Base-by-base conservation (phyloP, 306 rosid genomes). In the Rosa rugosa region DNA sequence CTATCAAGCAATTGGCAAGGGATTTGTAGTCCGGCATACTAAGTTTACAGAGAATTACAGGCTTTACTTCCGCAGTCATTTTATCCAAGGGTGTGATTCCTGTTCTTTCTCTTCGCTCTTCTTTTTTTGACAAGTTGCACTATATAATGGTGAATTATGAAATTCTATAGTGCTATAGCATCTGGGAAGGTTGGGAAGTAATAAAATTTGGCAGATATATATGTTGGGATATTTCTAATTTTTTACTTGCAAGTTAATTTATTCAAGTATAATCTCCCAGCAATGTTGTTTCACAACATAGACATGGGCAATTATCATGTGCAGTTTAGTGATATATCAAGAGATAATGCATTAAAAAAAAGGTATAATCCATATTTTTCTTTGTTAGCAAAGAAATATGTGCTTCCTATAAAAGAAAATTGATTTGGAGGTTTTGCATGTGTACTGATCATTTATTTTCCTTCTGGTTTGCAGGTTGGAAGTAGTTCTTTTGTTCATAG, bases 1-100 rank as follows among this genome's bases (percentile, higher is more conserved):
- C 97, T 95, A 95, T 82, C 97, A 91, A 88, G 98, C 99, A 67
- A 95, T 98, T 71, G 98, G 98, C 13, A 90, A 98, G 68, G 99
- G 98, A 23, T 92, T 95, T 87, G 98, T 95, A 57, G 99, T 95
- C 77, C 91, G 94, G 38, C 99, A 95, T 79, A 91, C 91, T 71
- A 95, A 92, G 80, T 95, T 92, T 84, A 85, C 98, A 0, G 99
- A 91, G 87, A 95, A 95, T 75, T 95, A 95, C 86, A 86, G 99
- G 86, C 90, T 95, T 54, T 95, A 95, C 82, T 92, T 97, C 31
- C 97, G 99, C 79, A 95, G 99, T 85, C 99, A 95, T 87, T 95
- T 95, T 87, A 93, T 95, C 44, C 91, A 92, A 87, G 99, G 94
- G 99, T 94, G 65, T 80, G 87, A 34, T 20, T 80, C 75, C 56